Base-by-base conservation (phyloP, 352 stramenopile genomes). In the Phytophthora fragariaefolia region DNA sequence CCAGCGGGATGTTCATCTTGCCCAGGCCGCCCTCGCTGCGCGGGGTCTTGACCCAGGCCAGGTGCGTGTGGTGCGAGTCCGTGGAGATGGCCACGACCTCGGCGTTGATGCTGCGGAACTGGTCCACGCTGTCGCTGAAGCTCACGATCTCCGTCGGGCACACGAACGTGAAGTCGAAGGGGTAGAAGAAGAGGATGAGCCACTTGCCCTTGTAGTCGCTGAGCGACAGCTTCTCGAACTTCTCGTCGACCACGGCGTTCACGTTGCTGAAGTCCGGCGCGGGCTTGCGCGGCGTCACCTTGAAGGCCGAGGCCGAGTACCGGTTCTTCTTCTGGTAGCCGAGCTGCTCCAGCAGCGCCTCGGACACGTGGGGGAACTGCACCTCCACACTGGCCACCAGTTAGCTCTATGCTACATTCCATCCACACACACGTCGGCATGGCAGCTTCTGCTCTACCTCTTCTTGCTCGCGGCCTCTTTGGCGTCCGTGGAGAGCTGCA, bases 111-210 rank as follows among this genome's bases (percentile, higher is more conserved):
- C 76, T 88, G 43, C 81, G 82, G 80, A 93, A 95, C 32, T 74
- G 56, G 15, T 83, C 72, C 22, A 88, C 73, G 34, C 68, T 87
- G 74, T 93, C 88, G 53, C 80, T 92, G 63, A 93, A 95, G 71
- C 77, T 89, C 57, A 92, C 74, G 51, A 94, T 96, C 69, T 95
- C 83, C 13, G 88, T 95, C 6, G 86, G 86, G 54, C 87, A 95
- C 66, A 96, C 85, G 52, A 96, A 96, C 24, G 87, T 96, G 50
- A 94, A 94, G 72, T 94, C 86, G 73, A 93, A 92, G 9, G 83
- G 86, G 79, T 94, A 96, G 76, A 96, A 96, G 70, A 96, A 93
- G 2, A 96, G 76, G 57, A 96, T 84, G 48, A 95, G 79, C 83
- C 83, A 95, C 72, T 95, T 85, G 73, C 79, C 78, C 56, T 70